A percentile compares a stretch with the other conserved stretches of the same genome.
These are phyloP conservation scores for Epichloe gansuensis DNA, from an alignment of 2,329 filamentous ascomycete species.

Conservation along the genomic window DNA sequence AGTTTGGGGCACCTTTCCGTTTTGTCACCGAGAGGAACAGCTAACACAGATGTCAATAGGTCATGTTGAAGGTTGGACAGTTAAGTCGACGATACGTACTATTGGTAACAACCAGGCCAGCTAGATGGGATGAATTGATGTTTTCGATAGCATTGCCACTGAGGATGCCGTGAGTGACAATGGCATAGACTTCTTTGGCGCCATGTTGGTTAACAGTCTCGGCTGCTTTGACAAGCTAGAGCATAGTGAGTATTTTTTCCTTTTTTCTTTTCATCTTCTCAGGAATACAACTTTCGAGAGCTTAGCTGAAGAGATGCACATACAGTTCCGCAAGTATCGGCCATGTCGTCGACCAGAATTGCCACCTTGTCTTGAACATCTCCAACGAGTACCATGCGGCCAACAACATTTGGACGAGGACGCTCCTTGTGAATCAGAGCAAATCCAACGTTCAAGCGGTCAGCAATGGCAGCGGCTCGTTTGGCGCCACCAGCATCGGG, in stretches of 20 bases:
- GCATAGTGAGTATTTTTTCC: not conserved
- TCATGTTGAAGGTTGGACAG: not conserved
- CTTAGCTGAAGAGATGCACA: conserved; percentile 1
- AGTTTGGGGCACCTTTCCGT: conserved; percentile 66
- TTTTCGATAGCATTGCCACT: conserved; percentile 81
- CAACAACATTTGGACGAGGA: conserved; percentile 73
- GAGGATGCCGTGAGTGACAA: conserved; percentile 89
- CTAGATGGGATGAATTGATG: conserved; percentile 65
- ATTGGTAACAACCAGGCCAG: conserved; percentile 79
- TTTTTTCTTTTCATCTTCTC: not conserved
- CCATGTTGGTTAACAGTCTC: conserved; percentile 79
- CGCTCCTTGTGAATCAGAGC: conserved; percentile 96
- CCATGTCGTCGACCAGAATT: conserved; percentile 97
- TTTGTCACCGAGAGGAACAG: conserved; percentile 55
- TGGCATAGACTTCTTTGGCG: conserved; percentile 79
- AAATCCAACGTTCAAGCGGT: conserved; percentile 80
- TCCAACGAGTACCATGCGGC: conserved; percentile 87
- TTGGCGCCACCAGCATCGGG: conserved; percentile 89
- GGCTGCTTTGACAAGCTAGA: conserved; percentile 61
- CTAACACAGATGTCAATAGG: conserved; percentile 17
- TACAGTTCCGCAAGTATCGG: conserved; percentile 80
- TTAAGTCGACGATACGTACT: conserved; percentile 30
- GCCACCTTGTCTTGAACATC: conserved; percentile 84
- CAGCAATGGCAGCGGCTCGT: conserved; percentile 84
- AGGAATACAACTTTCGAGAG: not conserved